phyloP scores from a whole-genome alignment of 177 flowering plant genomes.

The Telopea speciosissima region DNA sequence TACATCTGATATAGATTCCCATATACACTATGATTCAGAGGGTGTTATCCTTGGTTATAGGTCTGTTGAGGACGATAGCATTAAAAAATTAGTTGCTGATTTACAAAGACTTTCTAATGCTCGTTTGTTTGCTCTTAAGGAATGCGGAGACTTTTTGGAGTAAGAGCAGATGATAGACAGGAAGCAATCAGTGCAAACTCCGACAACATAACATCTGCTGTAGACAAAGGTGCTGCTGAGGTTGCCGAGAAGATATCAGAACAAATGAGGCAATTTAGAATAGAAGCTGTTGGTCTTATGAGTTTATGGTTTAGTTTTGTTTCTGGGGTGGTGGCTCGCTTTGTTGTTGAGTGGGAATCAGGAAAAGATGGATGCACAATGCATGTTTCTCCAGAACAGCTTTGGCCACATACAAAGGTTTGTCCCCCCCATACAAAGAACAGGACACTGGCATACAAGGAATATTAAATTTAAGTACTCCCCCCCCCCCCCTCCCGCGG shows the following conservation, averaged over 20 bases:
- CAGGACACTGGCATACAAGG: too few species aligned
- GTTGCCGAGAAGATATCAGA: slow-evolving; percentile 54
- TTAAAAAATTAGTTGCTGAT: slow-evolving; percentile 84
- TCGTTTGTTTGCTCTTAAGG: slow-evolving; percentile 82
- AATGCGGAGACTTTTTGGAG: slow-evolving; percentile 89
- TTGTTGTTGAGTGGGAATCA: slow-evolving; percentile 99
- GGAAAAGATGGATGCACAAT: slow-evolving; percentile 96
- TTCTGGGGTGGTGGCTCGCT: slow-evolving; percentile 86
- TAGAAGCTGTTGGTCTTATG: slow-evolving; percentile 93
- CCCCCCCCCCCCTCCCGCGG: too few species aligned
- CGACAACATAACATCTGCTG: slow-evolving; percentile 45
- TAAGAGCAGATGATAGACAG: slow-evolving; percentile 59
- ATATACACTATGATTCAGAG: slow-evolving; percentile 82
- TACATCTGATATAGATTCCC: slow-evolving; percentile 87
- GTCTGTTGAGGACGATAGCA: slow-evolving; percentile 82
- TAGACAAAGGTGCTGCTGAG: slow-evolving; percentile 40
- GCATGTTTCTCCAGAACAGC: slow-evolving; percentile 99
- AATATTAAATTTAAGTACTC: too few species aligned
- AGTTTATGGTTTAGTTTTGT: slow-evolving; percentile 99
- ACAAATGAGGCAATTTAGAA: slow-evolving; percentile 73
- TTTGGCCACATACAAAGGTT: slow-evolving; percentile 99
- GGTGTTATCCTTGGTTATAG: slow-evolving; percentile 82
- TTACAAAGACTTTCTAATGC: slow-evolving; percentile 87
- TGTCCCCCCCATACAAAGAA: background rate
- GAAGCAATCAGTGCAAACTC: slow-evolving; percentile 44